Evolutionary conservation across 2,329 filamentous ascomycete genomes (phyloP).

Genomic region (Clonostachys rhizophaga): DNA sequence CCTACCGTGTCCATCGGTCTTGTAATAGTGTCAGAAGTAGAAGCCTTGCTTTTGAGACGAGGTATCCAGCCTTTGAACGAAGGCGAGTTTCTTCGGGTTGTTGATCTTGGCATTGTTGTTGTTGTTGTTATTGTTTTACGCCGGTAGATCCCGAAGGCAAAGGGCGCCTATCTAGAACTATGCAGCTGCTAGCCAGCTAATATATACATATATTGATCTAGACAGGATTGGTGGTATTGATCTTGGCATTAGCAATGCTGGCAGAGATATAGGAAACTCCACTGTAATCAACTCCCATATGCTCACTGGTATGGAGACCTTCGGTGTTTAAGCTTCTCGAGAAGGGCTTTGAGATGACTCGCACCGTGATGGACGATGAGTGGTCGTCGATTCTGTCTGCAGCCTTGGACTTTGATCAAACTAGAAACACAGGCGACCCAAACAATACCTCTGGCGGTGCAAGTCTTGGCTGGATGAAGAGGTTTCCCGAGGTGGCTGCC

Average conservation of each 20-base stretch:
- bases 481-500: background rate
- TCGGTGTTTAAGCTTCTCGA: conserved; percentile 5
- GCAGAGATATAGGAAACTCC: background rate
- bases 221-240: too few species aligned
- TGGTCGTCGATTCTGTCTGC: too few species aligned
- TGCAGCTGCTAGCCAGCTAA: too few species aligned
- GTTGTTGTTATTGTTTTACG: too few species aligned
- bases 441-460: too few species aligned
- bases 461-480: background rate
- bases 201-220: too few species aligned
- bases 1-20: background rate
- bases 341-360: background rate
- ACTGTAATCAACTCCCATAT: conserved; percentile 6
- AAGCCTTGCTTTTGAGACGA: conserved; percentile 22
- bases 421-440: too few species aligned
- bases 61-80: conserved; percentile 26
- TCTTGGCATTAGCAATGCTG: conserved; percentile 7
- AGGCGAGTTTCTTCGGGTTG: conserved; percentile 16
- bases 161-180: too few species aligned
- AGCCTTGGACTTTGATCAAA: too few species aligned
- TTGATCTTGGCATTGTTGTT: conserved; percentile 12
- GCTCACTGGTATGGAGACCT: conserved; percentile 14
- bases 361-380: background rate
- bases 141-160: too few species aligned
- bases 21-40: conserved; percentile 3